phyloP scores from a whole-genome alignment of 2,329 filamentous ascomycete species.

The Zalaria sp. region DNA sequence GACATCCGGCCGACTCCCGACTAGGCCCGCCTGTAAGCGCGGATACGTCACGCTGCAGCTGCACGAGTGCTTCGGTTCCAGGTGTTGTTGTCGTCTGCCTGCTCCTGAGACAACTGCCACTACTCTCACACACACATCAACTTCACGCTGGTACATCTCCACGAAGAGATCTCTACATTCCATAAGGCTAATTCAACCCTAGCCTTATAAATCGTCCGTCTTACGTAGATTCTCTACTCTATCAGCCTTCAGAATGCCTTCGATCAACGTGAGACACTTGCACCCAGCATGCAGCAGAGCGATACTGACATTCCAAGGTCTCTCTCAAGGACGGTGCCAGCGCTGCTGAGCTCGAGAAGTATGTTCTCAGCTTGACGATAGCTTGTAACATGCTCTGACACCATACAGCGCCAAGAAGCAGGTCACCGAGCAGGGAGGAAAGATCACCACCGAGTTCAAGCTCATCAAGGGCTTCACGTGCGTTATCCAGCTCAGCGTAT shows the following conservation, averaged over 20 bases:
- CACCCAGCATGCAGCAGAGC: not conserved
- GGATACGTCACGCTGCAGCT: too few relatives aligned
- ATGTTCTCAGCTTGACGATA: constrained; percentile 15
- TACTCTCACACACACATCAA: too few relatives aligned
- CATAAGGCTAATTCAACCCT: too few relatives aligned
- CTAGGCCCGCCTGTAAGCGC: too few relatives aligned
- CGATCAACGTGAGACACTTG: constrained; percentile 18
- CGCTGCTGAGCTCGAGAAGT: constrained; percentile 54
- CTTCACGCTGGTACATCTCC: too few relatives aligned
- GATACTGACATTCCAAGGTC: constrained; percentile 39
- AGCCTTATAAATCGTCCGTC: too few relatives aligned
- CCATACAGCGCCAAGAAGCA: constrained; percentile 59
- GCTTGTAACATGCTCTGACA: constrained; percentile 4
- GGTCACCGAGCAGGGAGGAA: constrained; percentile 61
- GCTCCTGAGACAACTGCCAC: too few relatives aligned
- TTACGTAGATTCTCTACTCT: constrained; percentile 7
- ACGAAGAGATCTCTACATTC: too few relatives aligned
- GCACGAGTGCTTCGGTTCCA: too few relatives aligned
- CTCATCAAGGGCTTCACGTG: constrained; percentile 92
- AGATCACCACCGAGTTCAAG: constrained; percentile 70
- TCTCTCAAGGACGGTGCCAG: constrained; percentile 62
- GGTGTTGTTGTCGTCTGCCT: too few relatives aligned
- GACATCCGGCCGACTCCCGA: too few relatives aligned
- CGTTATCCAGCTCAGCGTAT: constrained; percentile 17
- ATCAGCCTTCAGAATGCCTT: constrained; percentile 21